Base-by-base conservation (phyloP, 129 eudicot species). In the Heracleum sosnowskyi region DNA sequence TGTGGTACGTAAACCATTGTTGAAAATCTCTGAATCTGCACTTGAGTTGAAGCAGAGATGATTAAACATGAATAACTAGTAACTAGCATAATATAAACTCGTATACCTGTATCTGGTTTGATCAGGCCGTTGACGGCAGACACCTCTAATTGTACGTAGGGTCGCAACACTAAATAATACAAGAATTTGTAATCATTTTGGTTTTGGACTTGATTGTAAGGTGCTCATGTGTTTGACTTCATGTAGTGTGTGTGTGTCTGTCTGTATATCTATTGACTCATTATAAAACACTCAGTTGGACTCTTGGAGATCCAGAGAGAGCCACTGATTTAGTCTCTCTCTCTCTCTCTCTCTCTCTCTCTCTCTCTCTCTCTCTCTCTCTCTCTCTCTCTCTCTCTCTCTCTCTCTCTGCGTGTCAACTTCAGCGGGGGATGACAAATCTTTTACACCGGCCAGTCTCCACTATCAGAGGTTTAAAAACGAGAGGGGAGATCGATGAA, bases 381-480 rank as follows among this genome's bases (percentile, higher is more conserved):
- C 22, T 15, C 55, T 15, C 55, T 15, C 55, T 15, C 64, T 7
- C 63, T 5, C 0, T 1, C 11, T 20, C 4, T 55, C 57, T 49
- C 57, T 49, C 57, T 49, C 60, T 49, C 60, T 49, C 60, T 49
- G 64, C 64, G 15, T 55, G 64, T 57, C 64, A 57, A n/a, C 29
- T 57, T 24, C 13, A 57, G 64, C 10, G 64, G 10, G 63, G 28
- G 7, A 53, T 53, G 63, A 20, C 9, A 53, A 53, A 53, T 53
- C 29, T 53, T 53, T 53, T 22, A 53, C 64, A 57, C 64, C 64
- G 64, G 64, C 64, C 64, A 57, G 64, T 57, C 64, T 57, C 57
- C 57, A 57, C 64, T 57, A 57, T 8, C 13, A 57, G 64, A 57
- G 64, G 64, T 57, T 57, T 24, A 57, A 2, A 57, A 24, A 15